Evolutionary conservation across 140 eudicot species (phyloP).

Genomic region (Bidens hawaiensis): DNA sequence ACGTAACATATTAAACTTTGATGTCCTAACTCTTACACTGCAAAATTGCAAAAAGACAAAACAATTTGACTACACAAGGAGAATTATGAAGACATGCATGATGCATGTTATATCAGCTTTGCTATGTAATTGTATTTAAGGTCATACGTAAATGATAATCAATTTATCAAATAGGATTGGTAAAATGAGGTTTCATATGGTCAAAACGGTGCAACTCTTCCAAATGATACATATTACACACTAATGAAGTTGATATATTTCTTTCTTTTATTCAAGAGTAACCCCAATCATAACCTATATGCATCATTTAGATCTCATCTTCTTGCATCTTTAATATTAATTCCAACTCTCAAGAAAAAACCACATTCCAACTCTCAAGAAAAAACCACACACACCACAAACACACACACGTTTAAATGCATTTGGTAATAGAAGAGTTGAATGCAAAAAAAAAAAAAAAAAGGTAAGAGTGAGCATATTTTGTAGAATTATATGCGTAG

Average conservation of each 20-base stretch:
- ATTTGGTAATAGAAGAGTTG: background rate
- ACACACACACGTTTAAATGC: no score
- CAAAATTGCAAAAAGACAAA: background rate
- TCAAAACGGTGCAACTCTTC: background rate
- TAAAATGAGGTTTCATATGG: background rate
- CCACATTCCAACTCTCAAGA: no score
- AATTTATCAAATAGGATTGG: background rate
- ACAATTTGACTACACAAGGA: constrained; percentile 5
- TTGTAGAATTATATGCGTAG: background rate
- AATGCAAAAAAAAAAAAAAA: background rate
- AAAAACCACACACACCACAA: no score
- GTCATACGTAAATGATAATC: background rate
- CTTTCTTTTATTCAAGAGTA: background rate
- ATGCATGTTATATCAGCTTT: background rate
- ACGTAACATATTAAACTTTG: constrained; percentile 31
- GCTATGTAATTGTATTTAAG: background rate
- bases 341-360: background rate
- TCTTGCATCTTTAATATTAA: background rate
- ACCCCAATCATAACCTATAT: background rate
- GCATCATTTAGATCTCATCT: background rate
- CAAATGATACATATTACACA: background rate
- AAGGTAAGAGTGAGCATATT: background rate
- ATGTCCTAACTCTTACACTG: constrained; percentile 28
- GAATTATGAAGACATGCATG: background rate
- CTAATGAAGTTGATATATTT: background rate